Conservation (phyloP, 495 filamentous ascomycete species). For the Penicillium taxi region DNA sequence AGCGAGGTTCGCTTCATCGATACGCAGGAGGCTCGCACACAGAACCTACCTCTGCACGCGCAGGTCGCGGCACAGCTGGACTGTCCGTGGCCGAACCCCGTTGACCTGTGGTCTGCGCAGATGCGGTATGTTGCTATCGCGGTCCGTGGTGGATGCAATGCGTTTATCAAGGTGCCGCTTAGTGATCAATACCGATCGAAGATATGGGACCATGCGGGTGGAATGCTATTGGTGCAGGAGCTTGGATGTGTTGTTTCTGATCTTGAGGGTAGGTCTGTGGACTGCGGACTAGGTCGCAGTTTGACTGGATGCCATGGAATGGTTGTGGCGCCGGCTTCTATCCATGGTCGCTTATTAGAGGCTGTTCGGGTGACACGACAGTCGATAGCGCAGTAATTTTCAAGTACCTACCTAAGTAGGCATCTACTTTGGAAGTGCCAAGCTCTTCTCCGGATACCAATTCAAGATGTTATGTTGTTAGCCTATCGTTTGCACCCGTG, state of each 20-base stretch:
- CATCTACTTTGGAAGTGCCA: no score
- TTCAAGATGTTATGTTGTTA: no score
- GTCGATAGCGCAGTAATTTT: neutral
- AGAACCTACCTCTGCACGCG: conserved; percentile 37
- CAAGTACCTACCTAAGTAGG: no score
- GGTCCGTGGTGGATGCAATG: conserved; percentile 48
- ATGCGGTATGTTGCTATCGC: conserved; percentile 57
- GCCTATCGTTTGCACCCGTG: no score
- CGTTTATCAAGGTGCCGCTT: conserved; percentile 55
- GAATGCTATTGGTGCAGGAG: conserved; percentile 59
- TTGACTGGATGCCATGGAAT: conserved; percentile 35
- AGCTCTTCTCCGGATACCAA: no score
- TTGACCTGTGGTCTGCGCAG: conserved; percentile 56
- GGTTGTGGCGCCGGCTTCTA: conserved; percentile 36
- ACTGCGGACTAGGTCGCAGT: conserved; percentile 34
- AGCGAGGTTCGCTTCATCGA: conserved; percentile 44
- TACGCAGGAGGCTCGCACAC: conserved; percentile 30
- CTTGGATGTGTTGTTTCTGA: conserved; percentile 57
- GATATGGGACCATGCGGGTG: conserved; percentile 67
- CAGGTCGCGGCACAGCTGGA: conserved; percentile 40
- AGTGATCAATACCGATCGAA: conserved; percentile 46
- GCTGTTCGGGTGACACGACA: conserved; percentile 23
- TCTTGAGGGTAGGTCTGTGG: conserved; percentile 40
- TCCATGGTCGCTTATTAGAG: conserved; percentile 31
- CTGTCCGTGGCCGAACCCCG: conserved; percentile 40